phyloP scores from a whole-genome alignment of 2,329 filamentous ascomycete genomes.

The Claviceps sp. region DNA sequence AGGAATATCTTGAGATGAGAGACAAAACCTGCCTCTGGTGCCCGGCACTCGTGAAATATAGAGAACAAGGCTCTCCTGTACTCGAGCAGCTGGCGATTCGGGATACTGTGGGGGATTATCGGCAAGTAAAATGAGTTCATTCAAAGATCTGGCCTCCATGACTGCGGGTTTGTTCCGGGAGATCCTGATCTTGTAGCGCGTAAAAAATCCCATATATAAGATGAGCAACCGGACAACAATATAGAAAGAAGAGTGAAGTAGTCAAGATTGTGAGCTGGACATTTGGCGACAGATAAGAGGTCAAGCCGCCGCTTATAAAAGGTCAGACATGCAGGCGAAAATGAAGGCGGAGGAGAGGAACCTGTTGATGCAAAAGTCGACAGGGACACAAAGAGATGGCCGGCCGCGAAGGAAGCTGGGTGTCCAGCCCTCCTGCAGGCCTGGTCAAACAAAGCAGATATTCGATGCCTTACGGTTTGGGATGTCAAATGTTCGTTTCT shows the following conservation, averaged over 20 bases:
- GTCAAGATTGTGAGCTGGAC: background rate
- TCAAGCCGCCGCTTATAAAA: background rate
- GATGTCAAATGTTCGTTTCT: background rate
- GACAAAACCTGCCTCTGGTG: slow-evolving; percentile 54
- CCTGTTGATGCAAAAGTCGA: background rate
- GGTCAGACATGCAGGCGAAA: background rate
- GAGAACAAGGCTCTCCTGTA: slow-evolving; percentile 59
- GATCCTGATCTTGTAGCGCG: background rate
- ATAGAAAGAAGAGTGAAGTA: background rate
- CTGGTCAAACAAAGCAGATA: background rate
- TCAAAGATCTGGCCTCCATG: slow-evolving; percentile 74
- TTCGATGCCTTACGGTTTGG: background rate
- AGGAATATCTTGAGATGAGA: slow-evolving; percentile 3
- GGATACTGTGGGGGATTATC: slow-evolving; percentile 79
- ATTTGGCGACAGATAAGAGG: background rate
- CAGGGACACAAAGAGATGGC: background rate
- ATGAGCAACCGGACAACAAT: background rate
- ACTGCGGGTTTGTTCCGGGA: background rate
- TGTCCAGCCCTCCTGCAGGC: background rate
- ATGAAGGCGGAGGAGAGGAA: background rate
- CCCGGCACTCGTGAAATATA: slow-evolving; percentile 93
- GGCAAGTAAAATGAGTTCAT: slow-evolving; percentile 62
- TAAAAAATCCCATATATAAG: background rate
- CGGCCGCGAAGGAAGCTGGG: background rate
- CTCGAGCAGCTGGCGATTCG: slow-evolving; percentile 56